Base-by-base conservation (phyloP, 2,329 filamentous ascomycete species). In the Lomentospora prolificans region DNA sequence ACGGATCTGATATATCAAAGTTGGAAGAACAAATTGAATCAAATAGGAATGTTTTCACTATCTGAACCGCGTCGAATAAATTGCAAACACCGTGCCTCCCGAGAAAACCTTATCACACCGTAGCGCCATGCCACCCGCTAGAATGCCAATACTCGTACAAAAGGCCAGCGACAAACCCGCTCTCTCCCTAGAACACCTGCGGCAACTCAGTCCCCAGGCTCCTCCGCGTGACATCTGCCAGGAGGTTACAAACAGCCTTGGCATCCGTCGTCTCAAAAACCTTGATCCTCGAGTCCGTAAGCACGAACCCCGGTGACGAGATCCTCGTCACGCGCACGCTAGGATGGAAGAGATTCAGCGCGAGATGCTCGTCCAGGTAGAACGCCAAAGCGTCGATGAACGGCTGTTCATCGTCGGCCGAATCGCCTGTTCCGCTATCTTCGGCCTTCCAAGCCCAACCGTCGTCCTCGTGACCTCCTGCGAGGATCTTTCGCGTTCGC, bases 261-360 rank as follows among this genome's bases (percentile, higher is more conserved):
- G 48, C 46, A 17, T 50, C 54, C 46, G 27, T 31, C 17, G 54
- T 51, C 6, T 19, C 30, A 41, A 74, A 71, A 12, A 81, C 64
- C 64, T 82, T 82, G 19, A 82, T 53, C 27, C 77, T 69, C 9
- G 68, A 74, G 58, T 80, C 78, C 0, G 76, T 75, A 9, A 82
- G 66, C 36, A 77, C 75, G 56, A 83, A 84, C 0, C 78, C 79
- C 0, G 74, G 75, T 58, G 79, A 82, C 0, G 77, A 78, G 27
- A 83, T 71, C 59, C 79, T 78, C 10, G 68, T 68, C 24, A 83
- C 65, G 1, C 72, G 67, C 3, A 82, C 78, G n/a, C 73, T 70
- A 0, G 79, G 76, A 60, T 82, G 78, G 56, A 79, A 78, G 59
- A 83, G 60, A 61, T 82, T 71, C 12, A 84, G 64, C 0, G 75